These are phyloP conservation scores for Chiua virens DNA, from an alignment of 768 basidiomycete species.

Conservation along the genomic window DNA sequence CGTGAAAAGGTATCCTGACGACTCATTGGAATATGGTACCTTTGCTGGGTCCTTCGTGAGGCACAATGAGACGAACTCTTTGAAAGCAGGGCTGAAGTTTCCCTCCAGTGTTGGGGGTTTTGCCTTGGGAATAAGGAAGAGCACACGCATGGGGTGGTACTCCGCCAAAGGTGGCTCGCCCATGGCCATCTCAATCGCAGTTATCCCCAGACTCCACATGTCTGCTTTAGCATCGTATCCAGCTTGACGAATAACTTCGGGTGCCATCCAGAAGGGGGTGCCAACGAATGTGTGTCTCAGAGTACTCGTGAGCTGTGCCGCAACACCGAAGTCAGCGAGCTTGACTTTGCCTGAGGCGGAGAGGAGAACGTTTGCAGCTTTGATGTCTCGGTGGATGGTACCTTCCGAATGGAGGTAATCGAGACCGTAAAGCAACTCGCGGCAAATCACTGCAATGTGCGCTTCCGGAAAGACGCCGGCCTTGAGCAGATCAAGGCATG, in stretches of 20 bases:
- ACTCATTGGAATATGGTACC: constrained; percentile 43
- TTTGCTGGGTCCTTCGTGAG: constrained; percentile 87
- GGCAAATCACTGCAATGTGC: constrained; percentile 93
- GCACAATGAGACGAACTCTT: constrained; percentile 89
- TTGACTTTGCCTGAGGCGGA: constrained; percentile 93
- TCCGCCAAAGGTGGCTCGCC: constrained; percentile 96
- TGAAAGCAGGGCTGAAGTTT: constrained; percentile 79
- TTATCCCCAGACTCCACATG: constrained; percentile 98
- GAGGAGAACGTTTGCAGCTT: constrained; percentile 93
- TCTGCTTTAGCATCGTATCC: constrained; percentile 97
- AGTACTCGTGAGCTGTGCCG: constrained; percentile 93
- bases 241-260: constrained; percentile 95
- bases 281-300: constrained; percentile 97
- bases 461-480: constrained; percentile 87
- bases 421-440: constrained; percentile 88
- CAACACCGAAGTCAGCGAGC: constrained; percentile 97
- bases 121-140: constrained; percentile 97
- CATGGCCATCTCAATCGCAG: constrained; percentile 96
- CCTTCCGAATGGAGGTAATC: constrained; percentile 96
- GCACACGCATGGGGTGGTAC: constrained; percentile 97
- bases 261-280: constrained; percentile 98
- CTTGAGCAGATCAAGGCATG: constrained; percentile 94
- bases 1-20: constrained; percentile 9
- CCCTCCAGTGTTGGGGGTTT: constrained; percentile 91
- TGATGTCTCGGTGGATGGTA: constrained; percentile 98